Base-by-base conservation (phyloP, 768 basidiomycete species). In the Lentinula raphanica region DNA sequence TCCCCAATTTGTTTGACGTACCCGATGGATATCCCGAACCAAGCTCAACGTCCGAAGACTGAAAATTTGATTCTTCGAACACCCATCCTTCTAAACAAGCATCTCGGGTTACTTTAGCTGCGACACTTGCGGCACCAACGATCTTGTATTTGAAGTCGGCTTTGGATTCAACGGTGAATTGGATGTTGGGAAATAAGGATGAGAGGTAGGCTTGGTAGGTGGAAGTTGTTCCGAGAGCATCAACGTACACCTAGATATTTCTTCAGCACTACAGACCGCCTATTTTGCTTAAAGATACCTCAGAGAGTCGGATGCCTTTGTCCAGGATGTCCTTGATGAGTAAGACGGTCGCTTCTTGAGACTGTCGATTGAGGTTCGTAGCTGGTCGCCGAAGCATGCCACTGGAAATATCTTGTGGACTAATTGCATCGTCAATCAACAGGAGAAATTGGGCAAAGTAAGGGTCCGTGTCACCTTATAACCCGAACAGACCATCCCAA, bases 121-220 rank as follows among this genome's bases (percentile, higher is more conserved):
- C 94, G n/a, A 98, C 92, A 68, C 92, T 94, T 1, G 96, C 97
- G 5, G 97, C 97, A 21, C 93, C 89, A 59, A 99, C 97, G 59
- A 99, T 95, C 67, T 94, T 97, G 80, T 84, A 99, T 60, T 91
- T 86, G n/a, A 87, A 86, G 67, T 99, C 97, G 15, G 97, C 97
- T 71, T 99, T 98, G 27, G 85, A 83, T 9, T 86, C 82, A 23
- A 99, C 97, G 0, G 92, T 94, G 68, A 99, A 95, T 39, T 76
- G 73, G 62, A 98, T 90, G 6, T 83, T 85, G 0, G 92, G 91
- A 70, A 98, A 99, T 31, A 86, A 67, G 6, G 79, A 78, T 12
- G 90, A 87, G 2, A 99, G 82, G 66, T 91, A 89, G 23, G 82
- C 78, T 73, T 97, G 85, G 72, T 97, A 98, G 46, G 87, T 86